Percentiles rank a stretch among this genome's conserved stretches.
Conservation (phyloP, 164 flowering plant species). For the Santalum album region DNA sequence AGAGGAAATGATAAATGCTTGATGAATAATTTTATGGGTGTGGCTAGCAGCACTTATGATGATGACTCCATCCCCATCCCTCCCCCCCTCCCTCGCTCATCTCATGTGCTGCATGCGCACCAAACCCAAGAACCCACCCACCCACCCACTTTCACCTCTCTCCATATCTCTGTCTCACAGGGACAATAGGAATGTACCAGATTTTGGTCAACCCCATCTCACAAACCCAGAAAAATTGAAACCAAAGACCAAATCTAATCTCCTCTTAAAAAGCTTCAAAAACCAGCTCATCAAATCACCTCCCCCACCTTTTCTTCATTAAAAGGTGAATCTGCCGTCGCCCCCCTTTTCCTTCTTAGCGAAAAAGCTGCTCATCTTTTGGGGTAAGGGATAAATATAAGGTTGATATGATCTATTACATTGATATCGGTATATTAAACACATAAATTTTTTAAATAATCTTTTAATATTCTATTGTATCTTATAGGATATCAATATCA, state of each 20-base stretch:
- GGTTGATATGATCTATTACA: too few species aligned
- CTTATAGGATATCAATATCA: too few species aligned
- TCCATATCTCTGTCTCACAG: too few species aligned
- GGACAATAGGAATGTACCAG: background rate
- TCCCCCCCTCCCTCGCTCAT: slow-evolving; percentile 21
- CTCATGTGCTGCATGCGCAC: slow-evolving; percentile 37
- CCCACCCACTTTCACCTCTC: background rate
- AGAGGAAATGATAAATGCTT: slow-evolving; percentile 20
- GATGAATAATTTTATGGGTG: slow-evolving; percentile 19
- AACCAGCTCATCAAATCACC: slow-evolving; percentile 11
- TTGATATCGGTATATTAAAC: too few species aligned
- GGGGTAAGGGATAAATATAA: too few species aligned
- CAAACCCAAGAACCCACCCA: slow-evolving; percentile 11
- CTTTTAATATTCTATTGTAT: too few species aligned
- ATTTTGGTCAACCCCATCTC: background rate
- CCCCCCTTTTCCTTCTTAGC: too few species aligned
- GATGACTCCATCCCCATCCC: slow-evolving; percentile 30
- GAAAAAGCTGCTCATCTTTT: too few species aligned
- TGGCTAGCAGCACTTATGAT: slow-evolving; percentile 21
- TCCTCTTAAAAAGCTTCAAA: slow-evolving; percentile 26
- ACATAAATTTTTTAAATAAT: too few species aligned
- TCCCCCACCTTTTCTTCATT: slow-evolving; percentile 14
- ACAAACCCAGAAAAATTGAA: too few species aligned
- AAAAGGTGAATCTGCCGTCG: slow-evolving; percentile 11
- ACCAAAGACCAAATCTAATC: slow-evolving; percentile 15